These are phyloP conservation scores for Auricularia heimuer DNA, from an alignment of 768 basidiomycete genomes.

Conservation along the genomic window DNA sequence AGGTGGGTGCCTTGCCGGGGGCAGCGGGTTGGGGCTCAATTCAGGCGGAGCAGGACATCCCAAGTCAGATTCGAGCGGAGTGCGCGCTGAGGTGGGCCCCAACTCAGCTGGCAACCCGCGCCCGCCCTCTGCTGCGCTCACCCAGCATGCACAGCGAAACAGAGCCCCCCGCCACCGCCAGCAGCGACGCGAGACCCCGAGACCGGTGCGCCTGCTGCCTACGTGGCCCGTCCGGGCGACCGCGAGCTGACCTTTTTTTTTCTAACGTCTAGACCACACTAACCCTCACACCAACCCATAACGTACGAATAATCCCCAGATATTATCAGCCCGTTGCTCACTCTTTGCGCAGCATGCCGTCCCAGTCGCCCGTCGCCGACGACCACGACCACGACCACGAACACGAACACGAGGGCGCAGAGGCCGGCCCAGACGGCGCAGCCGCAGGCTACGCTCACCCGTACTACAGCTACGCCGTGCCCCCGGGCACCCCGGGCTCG, in stretches of 20 bases:
- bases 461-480: background rate
- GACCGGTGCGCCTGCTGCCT: background rate
- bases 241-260: background rate
- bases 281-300: background rate
- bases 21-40: no score
- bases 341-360: background rate
- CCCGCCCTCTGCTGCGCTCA: background rate
- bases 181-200: background rate
- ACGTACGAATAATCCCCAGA: background rate
- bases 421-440: background rate
- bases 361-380: background rate
- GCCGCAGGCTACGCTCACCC: background rate
- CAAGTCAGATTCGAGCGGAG: slow-evolving; percentile 2
- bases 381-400: background rate
- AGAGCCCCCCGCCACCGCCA: background rate
- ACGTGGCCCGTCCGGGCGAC: background rate
- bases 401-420: background rate
- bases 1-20: no score
- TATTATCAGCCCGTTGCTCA: no score
- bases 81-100: background rate
- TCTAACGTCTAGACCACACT: background rate
- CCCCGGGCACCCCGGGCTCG: background rate
- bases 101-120: background rate
- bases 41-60: no score
- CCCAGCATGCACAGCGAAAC: background rate